Conservation (phyloP, 352 stramenopile species). For the Pythium chondricola region DNA sequence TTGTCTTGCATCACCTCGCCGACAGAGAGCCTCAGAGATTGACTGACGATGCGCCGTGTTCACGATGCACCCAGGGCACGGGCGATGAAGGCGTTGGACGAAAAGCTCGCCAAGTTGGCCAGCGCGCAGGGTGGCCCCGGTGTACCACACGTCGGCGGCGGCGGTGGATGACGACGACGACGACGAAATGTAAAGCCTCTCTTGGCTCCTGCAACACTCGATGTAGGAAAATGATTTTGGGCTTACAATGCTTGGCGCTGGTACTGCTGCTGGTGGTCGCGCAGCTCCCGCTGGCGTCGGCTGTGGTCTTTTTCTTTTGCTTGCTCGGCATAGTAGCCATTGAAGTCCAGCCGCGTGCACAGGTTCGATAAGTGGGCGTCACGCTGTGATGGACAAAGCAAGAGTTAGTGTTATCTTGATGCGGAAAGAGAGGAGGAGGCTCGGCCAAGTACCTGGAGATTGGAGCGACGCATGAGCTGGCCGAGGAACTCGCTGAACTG, state of each 20-base stretch:
- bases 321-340: constrained; percentile 49
- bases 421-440: too few species aligned
- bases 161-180: constrained; percentile 2
- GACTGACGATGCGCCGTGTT: too few species aligned
- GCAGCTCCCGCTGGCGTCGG: constrained; percentile 1
- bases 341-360: constrained; percentile 75
- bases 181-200: constrained; percentile 16
- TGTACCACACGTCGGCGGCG: constrained; percentile 2
- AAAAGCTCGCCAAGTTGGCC: constrained; percentile 82
- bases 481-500: constrained; percentile 87
- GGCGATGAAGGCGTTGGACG: constrained; percentile 85
- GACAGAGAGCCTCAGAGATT: too few species aligned
- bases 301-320: constrained; percentile 1
- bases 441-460: constrained; percentile 62
- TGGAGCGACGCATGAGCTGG: constrained; percentile 74
- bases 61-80: constrained; percentile 61
- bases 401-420: too few species aligned
- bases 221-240: too few species aligned
- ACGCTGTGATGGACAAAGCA: too few species aligned
- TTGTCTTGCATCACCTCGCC: background rate
- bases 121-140: constrained; percentile 16
- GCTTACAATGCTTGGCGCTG: background rate
- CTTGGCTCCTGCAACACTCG: constrained; percentile 1
- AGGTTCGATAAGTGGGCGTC: constrained; percentile 67
- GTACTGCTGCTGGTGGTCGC: constrained; percentile 1